Evolutionary conservation across 202 grass and related monocot genomes (phyloP).

Genomic region (Cymbopogon flexuosus): DNA sequence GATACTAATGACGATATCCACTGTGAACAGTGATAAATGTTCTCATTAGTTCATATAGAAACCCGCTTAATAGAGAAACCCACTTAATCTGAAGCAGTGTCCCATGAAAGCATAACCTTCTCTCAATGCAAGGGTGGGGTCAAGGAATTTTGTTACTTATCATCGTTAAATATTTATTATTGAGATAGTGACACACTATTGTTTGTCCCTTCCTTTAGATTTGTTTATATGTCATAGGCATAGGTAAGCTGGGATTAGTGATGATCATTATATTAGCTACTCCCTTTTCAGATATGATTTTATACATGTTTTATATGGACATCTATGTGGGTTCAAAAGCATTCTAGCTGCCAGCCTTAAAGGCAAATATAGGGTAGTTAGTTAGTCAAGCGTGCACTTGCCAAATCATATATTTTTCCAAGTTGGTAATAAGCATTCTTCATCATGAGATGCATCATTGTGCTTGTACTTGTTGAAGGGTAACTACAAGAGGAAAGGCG

Average conservation of each 20-base stretch:
- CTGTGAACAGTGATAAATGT: background rate
- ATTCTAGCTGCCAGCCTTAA: conserved; percentile 13
- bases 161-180: conserved; percentile 13
- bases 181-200: conserved; percentile 25
- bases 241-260: conserved; percentile 14
- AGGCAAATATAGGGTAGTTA: conserved; percentile 28
- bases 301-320: conserved; percentile 25
- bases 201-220: conserved; percentile 31
- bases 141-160: background rate
- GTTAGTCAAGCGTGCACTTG: conserved; percentile 44
- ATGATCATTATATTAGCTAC: conserved; percentile 7
- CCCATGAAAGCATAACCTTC: conserved; percentile 7
- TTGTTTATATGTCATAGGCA: conserved; percentile 15
- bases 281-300: conserved; percentile 37
- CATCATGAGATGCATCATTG: conserved; percentile 33
- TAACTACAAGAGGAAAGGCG: conserved; percentile 30
- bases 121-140: conserved; percentile 7
- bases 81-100: background rate
- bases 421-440: conserved; percentile 35
- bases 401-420: conserved; percentile 34
- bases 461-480: conserved; percentile 42
- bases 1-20: background rate
- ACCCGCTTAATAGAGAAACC: background rate
- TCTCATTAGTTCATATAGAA: background rate
- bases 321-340: conserved; percentile 19